Percentiles rank a stretch among this genome's conserved stretches.
These are phyloP conservation scores for Aspergillus neotritici DNA, from an alignment of 2,329 filamentous ascomycete genomes.

Conservation along the genomic window DNA sequence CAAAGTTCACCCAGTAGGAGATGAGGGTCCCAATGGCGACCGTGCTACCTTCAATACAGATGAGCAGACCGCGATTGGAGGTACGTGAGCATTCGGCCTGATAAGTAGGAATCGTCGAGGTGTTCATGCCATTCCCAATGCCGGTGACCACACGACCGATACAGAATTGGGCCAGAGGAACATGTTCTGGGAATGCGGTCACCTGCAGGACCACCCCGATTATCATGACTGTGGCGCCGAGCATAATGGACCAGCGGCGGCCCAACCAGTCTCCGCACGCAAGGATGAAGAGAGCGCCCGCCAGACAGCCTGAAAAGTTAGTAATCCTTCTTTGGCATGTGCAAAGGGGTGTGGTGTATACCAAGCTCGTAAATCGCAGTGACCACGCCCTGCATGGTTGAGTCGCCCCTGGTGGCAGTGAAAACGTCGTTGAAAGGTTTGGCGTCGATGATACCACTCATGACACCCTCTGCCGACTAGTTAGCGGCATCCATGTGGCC, in stretches of 20 bases:
- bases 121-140: constrained; percentile 49
- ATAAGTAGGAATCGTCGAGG: constrained; percentile 44
- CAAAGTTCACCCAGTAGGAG: constrained; percentile 24
- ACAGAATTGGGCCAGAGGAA: constrained; percentile 45
- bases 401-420: constrained; percentile 21
- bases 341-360: not conserved
- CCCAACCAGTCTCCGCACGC: constrained; percentile 23
- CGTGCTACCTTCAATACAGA: constrained; percentile 49
- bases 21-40: constrained; percentile 31
- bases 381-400: constrained; percentile 46
- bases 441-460: constrained; percentile 21
- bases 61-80: constrained; percentile 50
- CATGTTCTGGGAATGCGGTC: constrained; percentile 8
- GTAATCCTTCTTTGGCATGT: no score
- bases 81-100: constrained; percentile 36
- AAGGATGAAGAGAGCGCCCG: constrained; percentile 22
- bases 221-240: constrained; percentile 47
- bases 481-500: not conserved
- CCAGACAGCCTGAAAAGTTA: constrained; percentile 20
- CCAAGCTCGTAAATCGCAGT: constrained; percentile 49
- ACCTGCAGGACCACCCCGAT: constrained; percentile 22
- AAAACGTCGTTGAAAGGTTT: constrained; percentile 17
- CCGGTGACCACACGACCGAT: constrained; percentile 45
- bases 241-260: constrained; percentile 42
- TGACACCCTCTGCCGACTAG: constrained; percentile 21